These are phyloP conservation scores for Podila epigama DNA, from an alignment of 192 early-diverging fungal species.

Conservation along the genomic window DNA sequence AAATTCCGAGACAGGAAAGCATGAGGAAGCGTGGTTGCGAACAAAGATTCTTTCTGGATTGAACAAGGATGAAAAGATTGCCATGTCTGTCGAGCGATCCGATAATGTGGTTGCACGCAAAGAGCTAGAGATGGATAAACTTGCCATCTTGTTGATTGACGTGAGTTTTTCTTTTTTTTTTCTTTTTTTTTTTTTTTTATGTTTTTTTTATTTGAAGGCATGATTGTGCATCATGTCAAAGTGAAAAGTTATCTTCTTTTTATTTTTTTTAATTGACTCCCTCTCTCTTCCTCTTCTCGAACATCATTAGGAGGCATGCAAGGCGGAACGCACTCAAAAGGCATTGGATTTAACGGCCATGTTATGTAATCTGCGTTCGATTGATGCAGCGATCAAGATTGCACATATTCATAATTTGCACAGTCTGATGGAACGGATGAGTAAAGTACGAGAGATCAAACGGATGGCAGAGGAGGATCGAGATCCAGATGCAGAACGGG, in stretches of 20 bases:
- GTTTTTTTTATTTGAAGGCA: not conserved
- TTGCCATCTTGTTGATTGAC: conserved; percentile 77
- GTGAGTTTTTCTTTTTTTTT: conserved; percentile 42
- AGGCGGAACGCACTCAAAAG: conserved; percentile 74
- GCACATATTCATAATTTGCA: conserved; percentile 72
- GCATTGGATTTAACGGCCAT: conserved; percentile 79
- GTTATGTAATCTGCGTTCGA: conserved; percentile 66
- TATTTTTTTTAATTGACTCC: conserved; percentile 58
- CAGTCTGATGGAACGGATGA: conserved; percentile 81
- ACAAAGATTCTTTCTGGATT: conserved; percentile 61
- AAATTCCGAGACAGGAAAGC: conserved; percentile 10
- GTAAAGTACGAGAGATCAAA: conserved; percentile 31
- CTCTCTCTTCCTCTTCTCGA: too few relatives aligned
- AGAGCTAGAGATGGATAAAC: conserved; percentile 83
- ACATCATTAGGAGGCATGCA: too few relatives aligned
- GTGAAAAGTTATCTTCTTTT: conserved; percentile 7
- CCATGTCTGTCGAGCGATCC: conserved; percentile 30
- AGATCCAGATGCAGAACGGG: conserved; percentile 24
- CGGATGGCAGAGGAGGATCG: conserved; percentile 19
- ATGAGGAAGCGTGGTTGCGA: conserved; percentile 60
- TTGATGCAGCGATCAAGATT: conserved; percentile 88
- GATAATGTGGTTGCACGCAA: conserved; percentile 54
- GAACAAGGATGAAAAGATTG: conserved; percentile 61
- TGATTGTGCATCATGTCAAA: not conserved
- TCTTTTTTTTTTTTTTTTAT: not conserved